phyloP scores from a whole-genome alignment of 768 basidiomycete genomes.

The Tulasnella sp. region DNA sequence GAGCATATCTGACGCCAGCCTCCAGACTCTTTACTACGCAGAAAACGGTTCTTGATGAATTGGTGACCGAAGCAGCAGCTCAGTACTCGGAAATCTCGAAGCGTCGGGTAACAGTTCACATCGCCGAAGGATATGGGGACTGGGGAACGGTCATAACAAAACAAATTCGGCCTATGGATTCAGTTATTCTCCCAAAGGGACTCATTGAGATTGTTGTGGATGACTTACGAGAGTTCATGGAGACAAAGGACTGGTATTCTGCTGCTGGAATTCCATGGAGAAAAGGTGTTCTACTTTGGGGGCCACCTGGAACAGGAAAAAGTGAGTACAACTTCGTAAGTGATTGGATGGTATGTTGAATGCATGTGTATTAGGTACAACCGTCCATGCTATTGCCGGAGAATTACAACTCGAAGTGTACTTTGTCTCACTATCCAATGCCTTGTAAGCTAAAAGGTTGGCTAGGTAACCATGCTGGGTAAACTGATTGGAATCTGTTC shows the following conservation, averaged over 20 bases:
- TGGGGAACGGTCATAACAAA: constrained; percentile 86
- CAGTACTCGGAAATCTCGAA: constrained; percentile 1
- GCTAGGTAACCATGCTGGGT: background rate
- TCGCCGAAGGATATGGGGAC: constrained; percentile 53
- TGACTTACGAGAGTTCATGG: constrained; percentile 59
- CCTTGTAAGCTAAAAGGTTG: background rate
- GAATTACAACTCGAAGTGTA: constrained; percentile 85
- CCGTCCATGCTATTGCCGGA: constrained; percentile 75
- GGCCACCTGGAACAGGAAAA: constrained; percentile 33
- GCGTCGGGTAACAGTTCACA: constrained; percentile 69
- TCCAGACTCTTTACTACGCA: background rate
- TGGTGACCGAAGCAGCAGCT: background rate
- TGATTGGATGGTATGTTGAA: background rate
- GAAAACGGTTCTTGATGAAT: background rate
- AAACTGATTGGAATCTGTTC: too few species aligned
- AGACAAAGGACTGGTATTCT: constrained; percentile 36
- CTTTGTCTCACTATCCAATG: constrained; percentile 59
- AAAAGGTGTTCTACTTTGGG: constrained; percentile 41
- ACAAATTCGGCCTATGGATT: constrained; percentile 77
- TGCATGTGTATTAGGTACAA: constrained; percentile 27
- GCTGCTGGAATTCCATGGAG: constrained; percentile 86
- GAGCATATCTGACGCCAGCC: background rate
- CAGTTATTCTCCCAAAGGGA: constrained; percentile 75
- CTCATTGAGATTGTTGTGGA: constrained; percentile 80
- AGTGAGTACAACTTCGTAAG: background rate